Conservation (phyloP, 306 rosid genomes). For the Inga leiocalycina region DNA sequence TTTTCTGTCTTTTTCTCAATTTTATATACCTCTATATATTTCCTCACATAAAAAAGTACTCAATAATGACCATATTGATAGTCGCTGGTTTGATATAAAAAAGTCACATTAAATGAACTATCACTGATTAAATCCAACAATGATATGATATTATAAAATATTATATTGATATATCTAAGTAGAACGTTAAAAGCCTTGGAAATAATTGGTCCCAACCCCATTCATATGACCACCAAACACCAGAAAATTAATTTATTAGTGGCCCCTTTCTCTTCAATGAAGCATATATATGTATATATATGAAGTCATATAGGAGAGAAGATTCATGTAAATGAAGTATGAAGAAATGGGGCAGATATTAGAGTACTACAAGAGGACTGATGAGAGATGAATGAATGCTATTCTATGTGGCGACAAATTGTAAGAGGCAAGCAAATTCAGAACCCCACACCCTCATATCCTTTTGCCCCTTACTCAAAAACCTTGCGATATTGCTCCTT, state of each 20-base stretch:
- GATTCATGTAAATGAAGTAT: constrained; percentile 37
- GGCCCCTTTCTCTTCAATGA: not conserved
- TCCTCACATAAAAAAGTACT: not conserved
- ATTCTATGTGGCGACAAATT: constrained; percentile 38
- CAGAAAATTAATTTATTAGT: not conserved
- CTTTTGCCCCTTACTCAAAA: constrained; percentile 35
- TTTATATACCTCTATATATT: too few species aligned
- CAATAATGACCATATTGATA: not conserved
- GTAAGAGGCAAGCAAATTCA: constrained; percentile 27
- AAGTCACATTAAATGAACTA: too few species aligned
- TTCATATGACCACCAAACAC: not conserved
- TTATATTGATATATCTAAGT: too few species aligned
- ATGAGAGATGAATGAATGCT: constrained; percentile 26
- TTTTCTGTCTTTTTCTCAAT: too few species aligned
- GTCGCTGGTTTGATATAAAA: too few species aligned
- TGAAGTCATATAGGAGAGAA: not conserved
- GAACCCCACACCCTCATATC: constrained; percentile 33
- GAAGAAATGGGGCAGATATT: constrained; percentile 11
- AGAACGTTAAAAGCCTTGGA: not conserved
- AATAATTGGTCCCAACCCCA: not conserved
- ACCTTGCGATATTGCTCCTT: constrained; percentile 46
- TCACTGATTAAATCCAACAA: too few species aligned
- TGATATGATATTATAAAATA: too few species aligned
- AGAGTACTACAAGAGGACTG: constrained; percentile 12
- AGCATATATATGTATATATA: not conserved